These are phyloP conservation scores for Taxillus chinensis DNA, from an alignment of 164 flowering plant species.

Conservation along the genomic window DNA sequence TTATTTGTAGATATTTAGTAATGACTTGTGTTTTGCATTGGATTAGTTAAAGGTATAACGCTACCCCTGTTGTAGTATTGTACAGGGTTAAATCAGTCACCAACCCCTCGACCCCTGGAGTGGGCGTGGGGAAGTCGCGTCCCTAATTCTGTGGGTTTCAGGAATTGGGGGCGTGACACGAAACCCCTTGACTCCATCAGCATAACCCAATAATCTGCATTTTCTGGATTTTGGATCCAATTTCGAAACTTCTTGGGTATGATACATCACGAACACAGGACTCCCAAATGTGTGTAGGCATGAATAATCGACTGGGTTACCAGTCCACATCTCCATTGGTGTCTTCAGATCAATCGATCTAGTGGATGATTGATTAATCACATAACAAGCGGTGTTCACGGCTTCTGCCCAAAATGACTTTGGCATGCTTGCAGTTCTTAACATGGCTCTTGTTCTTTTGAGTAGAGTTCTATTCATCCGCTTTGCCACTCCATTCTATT, in stretches of 20 bases:
- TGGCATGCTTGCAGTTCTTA: not conserved
- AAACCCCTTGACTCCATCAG: conserved; percentile 10
- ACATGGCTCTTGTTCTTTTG: conserved; percentile 9
- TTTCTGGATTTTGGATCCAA: conserved; percentile 18
- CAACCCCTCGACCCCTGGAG: too few species aligned
- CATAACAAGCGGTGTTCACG: conserved; percentile 8
- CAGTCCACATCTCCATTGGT: conserved; percentile 2
- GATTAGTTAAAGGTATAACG: too few species aligned
- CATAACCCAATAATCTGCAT: conserved; percentile 8
- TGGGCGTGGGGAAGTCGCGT: too few species aligned
- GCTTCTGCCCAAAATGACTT: conserved; percentile 1
- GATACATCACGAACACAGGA: conserved; percentile 11
- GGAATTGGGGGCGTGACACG: too few species aligned
- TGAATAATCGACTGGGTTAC: conserved; percentile 1
- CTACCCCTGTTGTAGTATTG: too few species aligned
- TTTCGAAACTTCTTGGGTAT: conserved; percentile 16
- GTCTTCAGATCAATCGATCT: conserved; percentile 10
- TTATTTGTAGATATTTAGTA: too few species aligned
- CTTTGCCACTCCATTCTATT: conserved; percentile 15
- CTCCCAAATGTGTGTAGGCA: conserved; percentile 8
- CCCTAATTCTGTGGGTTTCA: too few species aligned
- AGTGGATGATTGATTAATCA: conserved; percentile 11
- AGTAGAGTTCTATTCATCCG: conserved; percentile 14
- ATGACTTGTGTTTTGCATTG: too few species aligned
- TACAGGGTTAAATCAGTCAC: too few species aligned